Base-by-base conservation (phyloP, 1,284 basidiomycete genomes). In the Trichosporon sp. region DNA sequence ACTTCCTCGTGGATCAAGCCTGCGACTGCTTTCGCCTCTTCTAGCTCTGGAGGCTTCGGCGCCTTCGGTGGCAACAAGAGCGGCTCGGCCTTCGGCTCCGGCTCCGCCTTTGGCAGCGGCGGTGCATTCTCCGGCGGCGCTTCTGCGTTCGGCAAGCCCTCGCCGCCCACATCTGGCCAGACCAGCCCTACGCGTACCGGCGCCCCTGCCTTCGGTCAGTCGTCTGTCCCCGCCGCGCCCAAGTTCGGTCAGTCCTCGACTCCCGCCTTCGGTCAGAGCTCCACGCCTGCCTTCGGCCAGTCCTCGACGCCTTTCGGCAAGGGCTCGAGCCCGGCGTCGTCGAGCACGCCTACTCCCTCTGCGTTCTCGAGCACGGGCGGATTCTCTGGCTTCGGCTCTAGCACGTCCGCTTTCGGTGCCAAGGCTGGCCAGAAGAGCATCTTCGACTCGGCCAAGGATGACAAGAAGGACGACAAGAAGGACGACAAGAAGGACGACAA, bases 1-100 rank as follows among this genome's bases (percentile, higher is more conserved):
- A 26, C 76, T 3, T 71, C 76, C 0, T 74, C 79, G 0, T 83
- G 81, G 73, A 80, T 82, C 72, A 81, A 81, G 67, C 81, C 82
- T 19, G 80, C 80, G 2, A 80, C 78, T 0, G 81, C 79, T 1
- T 83, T 83, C 68, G 79, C 74, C 1, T 70, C 73, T 1, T 67
- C 77, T 2, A 65, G 73, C 3, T 67, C 75, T 4, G 67, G 75
- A 1, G 73, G 72, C 14, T 76, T 78, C 65, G 79, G 78, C 10
- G 73, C 72, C 1, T 80, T 81, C 46, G 59, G 79, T 19, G 65
- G 75, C 21, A 51, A 35, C 46, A 67, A 67, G 46, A 35, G 37
- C 37, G 12, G 69, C 0, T 65, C 70, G 4, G 67, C 68, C 3
- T 67, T 67, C 12, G 61, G 68, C 40, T 35, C 35, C 43, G 43